These are phyloP conservation scores for Rubroshorea leprosula DNA, from an alignment of 345 rosid species.

Conservation along the genomic window DNA sequence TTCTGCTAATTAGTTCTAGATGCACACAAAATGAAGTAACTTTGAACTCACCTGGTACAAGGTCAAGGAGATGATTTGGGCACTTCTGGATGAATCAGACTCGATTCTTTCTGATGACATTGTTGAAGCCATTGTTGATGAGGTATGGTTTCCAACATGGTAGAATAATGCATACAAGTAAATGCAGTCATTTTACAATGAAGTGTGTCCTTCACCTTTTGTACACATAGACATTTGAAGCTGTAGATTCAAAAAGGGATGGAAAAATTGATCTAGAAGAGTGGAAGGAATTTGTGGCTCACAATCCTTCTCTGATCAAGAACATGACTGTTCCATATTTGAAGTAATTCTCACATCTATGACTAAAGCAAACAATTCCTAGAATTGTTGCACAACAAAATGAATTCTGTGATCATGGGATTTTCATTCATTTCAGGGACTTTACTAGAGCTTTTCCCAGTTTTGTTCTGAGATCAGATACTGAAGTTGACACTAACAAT, in stretches of 20 bases:
- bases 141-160: conserved; percentile 25
- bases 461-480: conserved; percentile 20
- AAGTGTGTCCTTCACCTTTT: background rate
- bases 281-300: conserved; percentile 29
- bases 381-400: background rate
- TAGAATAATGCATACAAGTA: background rate
- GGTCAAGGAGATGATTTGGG: conserved; percentile 39
- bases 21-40: background rate
- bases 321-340: conserved; percentile 45
- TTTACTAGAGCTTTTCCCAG: conserved; percentile 1
- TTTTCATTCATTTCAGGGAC: conserved; percentile 9
- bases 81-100: conserved; percentile 39
- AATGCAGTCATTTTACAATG: conserved; percentile 2
- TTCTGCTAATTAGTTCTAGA: too few species aligned
- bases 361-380: background rate
- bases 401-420: background rate
- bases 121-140: conserved; percentile 30
- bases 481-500: conserved; percentile 15
- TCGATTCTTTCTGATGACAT: conserved; percentile 32
- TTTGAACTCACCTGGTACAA: conserved; percentile 3
- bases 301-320: conserved; percentile 34
- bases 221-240: conserved; percentile 36
- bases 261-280: conserved; percentile 40
- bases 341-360: conserved; percentile 21
- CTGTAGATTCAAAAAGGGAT: conserved; percentile 34